These are phyloP conservation scores for Barbarea vulgaris DNA, from an alignment of 345 rosid species.

Conservation along the genomic window DNA sequence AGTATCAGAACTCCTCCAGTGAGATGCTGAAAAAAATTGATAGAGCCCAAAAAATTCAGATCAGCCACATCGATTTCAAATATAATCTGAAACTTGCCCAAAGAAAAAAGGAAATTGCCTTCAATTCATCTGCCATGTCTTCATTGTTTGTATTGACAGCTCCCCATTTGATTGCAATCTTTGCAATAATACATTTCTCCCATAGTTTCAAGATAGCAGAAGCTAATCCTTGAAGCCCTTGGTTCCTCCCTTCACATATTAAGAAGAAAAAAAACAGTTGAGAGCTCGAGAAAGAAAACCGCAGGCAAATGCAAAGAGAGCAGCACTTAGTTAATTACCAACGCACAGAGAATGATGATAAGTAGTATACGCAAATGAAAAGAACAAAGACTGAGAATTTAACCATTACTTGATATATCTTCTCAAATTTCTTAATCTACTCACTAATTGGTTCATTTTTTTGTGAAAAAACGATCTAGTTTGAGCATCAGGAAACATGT, in stretches of 20 bases:
- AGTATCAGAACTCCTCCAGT: conserved; percentile 81
- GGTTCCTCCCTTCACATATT: conserved; percentile 67
- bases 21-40: conserved; percentile 53
- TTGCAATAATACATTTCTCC: conserved; percentile 73
- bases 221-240: conserved; percentile 82
- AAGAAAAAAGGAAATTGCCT: conserved; percentile 43
- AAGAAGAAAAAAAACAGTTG: conserved; percentile 10
- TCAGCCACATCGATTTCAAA: conserved; percentile 10
- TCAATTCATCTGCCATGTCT: conserved; percentile 79
- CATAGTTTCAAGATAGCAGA: conserved; percentile 76
- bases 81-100: neutral
- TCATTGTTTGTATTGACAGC: conserved; percentile 69
- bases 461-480: neutral
- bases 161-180: conserved; percentile 92
- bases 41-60: neutral
- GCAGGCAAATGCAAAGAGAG: conserved; percentile 12
- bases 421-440: neutral
- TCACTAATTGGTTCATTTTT: neutral
- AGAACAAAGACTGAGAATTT: neutral
- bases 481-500: neutral
- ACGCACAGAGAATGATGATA: neutral
- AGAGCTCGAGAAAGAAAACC: conserved; percentile 19
- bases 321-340: conserved; percentile 2
- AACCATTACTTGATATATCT: conserved; percentile 11
- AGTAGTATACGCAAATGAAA: neutral